These are phyloP conservation scores for Geosmithia putterillii DNA, from an alignment of 2,329 filamentous ascomycete genomes.

Conservation along the genomic window DNA sequence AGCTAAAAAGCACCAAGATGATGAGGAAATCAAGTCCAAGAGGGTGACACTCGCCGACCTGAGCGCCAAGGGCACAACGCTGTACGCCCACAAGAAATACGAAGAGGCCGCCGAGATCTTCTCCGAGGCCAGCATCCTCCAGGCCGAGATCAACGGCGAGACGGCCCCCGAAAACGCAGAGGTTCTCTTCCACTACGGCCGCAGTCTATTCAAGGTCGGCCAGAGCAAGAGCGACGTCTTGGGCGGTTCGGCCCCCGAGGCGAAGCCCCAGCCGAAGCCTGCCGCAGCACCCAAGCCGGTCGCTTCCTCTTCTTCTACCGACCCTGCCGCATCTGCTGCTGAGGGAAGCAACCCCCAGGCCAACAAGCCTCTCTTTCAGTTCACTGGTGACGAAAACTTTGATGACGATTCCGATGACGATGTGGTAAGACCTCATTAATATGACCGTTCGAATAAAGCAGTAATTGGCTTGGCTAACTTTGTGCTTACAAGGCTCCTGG, in stretches of 20 bases:
- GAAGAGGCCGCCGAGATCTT: conserved; percentile 77
- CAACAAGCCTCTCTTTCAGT: conserved; percentile 79
- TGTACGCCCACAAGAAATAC: conserved; percentile 86
- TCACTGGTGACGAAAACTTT: conserved; percentile 89
- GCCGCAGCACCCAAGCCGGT: neutral
- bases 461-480: neutral
- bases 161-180: conserved; percentile 85
- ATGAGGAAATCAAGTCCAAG: conserved; percentile 34
- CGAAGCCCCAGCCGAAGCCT: conserved; percentile 21
- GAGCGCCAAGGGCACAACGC: conserved; percentile 65
- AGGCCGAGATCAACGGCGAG: conserved; percentile 86
- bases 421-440: conserved; percentile 34
- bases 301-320: conserved; percentile 10
- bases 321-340: conserved; percentile 19
- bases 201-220: conserved; percentile 85
- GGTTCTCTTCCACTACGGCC: conserved; percentile 86
- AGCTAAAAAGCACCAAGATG: conserved; percentile 7
- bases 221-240: conserved; percentile 91
- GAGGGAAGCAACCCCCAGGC: conserved; percentile 6
- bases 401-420: conserved; percentile 71
- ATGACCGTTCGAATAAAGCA: neutral
- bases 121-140: conserved; percentile 77
- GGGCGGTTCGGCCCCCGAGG: conserved; percentile 60
- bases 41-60: conserved; percentile 65
- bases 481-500: conserved; percentile 6